A percentile compares a stretch with the other conserved stretches of the same genome.
phyloP scores from a whole-genome alignment of 257 asterid genomes.

The Catharanthus roseus region DNA sequence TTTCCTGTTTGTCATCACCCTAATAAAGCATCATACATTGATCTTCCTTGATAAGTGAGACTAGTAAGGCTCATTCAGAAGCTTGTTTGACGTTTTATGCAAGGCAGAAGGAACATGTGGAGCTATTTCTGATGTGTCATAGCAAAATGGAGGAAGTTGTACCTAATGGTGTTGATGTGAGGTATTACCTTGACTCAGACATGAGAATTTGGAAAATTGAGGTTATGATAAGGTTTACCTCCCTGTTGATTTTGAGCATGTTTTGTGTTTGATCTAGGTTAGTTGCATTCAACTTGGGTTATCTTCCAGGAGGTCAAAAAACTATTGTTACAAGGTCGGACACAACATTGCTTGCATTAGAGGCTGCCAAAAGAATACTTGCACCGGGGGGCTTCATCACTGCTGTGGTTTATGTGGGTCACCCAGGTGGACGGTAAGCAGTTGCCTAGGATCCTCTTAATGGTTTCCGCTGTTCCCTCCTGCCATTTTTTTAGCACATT shows the following conservation, averaged over 20 bases:
- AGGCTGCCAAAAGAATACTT: conserved; percentile 62
- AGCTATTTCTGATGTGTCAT: conserved; percentile 78
- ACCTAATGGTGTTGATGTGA: conserved; percentile 52
- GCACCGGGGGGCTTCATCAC: conserved; percentile 85
- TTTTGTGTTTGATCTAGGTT: conserved; percentile 36
- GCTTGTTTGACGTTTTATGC: conserved; percentile 12
- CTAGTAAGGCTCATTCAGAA: conserved; percentile 3
- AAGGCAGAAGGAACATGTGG: conserved; percentile 69
- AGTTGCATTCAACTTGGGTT: conserved; percentile 94
- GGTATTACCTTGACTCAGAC: conserved; percentile 36
- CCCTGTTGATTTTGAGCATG: not conserved
- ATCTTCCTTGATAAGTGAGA: not conserved
- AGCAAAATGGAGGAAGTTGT: conserved; percentile 78
- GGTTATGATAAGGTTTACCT: not conserved
- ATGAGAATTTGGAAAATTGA: not conserved
- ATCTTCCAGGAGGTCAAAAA: conserved; percentile 90
- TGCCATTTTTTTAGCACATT: not conserved
- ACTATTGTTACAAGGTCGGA: conserved; percentile 53
- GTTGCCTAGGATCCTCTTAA: conserved; percentile 8
- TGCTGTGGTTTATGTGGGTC: conserved; percentile 68
- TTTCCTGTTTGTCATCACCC: conserved; percentile 1
- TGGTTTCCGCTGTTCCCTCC: not conserved
- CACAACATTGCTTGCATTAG: conserved; percentile 68
- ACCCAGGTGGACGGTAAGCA: conserved; percentile 74
- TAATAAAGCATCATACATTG: conserved; percentile 3